A percentile compares a stretch with the other conserved stretches of the same genome.
Evolutionary conservation across 31 red algal species (phyloP).

Genomic region (Endocladia muricata): DNA sequence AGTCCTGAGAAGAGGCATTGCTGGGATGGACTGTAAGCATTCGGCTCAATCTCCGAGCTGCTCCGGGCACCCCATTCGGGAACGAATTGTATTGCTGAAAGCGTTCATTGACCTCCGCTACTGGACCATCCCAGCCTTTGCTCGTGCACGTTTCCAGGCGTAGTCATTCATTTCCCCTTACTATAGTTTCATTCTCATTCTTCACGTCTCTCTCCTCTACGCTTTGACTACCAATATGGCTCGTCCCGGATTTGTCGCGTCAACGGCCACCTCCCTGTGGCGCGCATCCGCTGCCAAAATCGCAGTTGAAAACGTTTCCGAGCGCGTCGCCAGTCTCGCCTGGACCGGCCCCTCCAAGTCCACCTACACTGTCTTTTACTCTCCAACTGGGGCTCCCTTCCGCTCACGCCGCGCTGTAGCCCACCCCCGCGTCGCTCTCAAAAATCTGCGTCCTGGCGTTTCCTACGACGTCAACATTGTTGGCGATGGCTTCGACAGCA

Average conservation of each 20-base stretch:
- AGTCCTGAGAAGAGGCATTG: too few relatives aligned
- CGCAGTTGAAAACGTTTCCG: slow-evolving; percentile 29
- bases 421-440: slow-evolving; percentile 46
- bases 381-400: slow-evolving; percentile 6
- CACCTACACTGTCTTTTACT: slow-evolving; percentile 44
- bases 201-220: neutral
- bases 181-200: neutral
- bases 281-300: slow-evolving; percentile 45
- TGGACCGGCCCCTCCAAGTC: slow-evolving; percentile 25
- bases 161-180: neutral
- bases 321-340: slow-evolving; percentile 22
- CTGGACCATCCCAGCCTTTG: too few relatives aligned
- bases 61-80: too few relatives aligned
- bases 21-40: too few relatives aligned
- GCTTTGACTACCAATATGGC: slow-evolving; percentile 12
- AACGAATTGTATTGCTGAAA: too few relatives aligned
- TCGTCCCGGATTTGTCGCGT: slow-evolving; percentile 20
- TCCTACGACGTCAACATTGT: slow-evolving; percentile 40
- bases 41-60: too few relatives aligned
- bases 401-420: slow-evolving; percentile 44
- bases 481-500: slow-evolving; percentile 17
- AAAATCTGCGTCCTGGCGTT: slow-evolving; percentile 18
- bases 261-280: slow-evolving; percentile 18
- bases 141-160: too few relatives aligned
- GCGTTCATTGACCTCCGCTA: too few relatives aligned